A percentile compares a stretch with the other conserved stretches of the same genome.
Evolutionary conservation across 805 yeast species (phyloP).

Genomic region (Clavispora fructus): DNA sequence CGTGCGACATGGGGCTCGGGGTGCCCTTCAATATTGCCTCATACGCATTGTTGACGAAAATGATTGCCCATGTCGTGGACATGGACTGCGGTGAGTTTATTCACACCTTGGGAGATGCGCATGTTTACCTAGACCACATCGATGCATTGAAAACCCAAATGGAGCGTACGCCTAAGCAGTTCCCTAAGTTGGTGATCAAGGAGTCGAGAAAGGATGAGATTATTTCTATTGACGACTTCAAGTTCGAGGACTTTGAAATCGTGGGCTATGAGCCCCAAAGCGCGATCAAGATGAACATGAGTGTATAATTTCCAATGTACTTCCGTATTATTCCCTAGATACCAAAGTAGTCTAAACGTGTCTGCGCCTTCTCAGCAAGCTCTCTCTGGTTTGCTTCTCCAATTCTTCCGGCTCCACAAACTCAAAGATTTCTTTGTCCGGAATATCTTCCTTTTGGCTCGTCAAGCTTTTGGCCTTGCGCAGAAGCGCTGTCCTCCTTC

Average conservation of each 20-base stretch:
- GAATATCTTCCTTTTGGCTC: background rate
- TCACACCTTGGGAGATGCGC: slow-evolving; percentile 96
- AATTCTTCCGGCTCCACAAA: background rate
- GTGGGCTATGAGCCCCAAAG: slow-evolving; percentile 74
- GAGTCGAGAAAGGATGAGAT: slow-evolving; percentile 47
- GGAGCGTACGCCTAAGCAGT: slow-evolving; percentile 64
- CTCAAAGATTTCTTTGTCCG: background rate
- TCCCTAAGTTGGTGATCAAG: slow-evolving; percentile 73
- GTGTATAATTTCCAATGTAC: slow-evolving; percentile 50
- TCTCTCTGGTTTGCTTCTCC: background rate
- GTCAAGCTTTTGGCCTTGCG: background rate
- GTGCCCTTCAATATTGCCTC: slow-evolving; percentile 98
- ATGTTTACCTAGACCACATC: slow-evolving; percentile 87
- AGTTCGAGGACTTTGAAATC: slow-evolving; percentile 82
- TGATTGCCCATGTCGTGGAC: slow-evolving; percentile 94
- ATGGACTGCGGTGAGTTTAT: slow-evolving; percentile 95
- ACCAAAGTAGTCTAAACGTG: background rate
- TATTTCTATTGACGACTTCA: slow-evolving; percentile 76
- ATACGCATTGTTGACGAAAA: slow-evolving; percentile 83
- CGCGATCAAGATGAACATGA: slow-evolving; percentile 93
- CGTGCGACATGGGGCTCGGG: slow-evolving; percentile 99
- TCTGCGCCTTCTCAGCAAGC: background rate
- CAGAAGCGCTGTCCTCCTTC: slow-evolving; percentile 1
- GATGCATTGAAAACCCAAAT: slow-evolving; percentile 85
- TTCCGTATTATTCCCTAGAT: background rate